Percentiles rank a stretch among this genome's conserved stretches.
These are phyloP conservation scores for Luvunga scandens DNA, from an alignment of 345 rosid species.

Conservation along the genomic window DNA sequence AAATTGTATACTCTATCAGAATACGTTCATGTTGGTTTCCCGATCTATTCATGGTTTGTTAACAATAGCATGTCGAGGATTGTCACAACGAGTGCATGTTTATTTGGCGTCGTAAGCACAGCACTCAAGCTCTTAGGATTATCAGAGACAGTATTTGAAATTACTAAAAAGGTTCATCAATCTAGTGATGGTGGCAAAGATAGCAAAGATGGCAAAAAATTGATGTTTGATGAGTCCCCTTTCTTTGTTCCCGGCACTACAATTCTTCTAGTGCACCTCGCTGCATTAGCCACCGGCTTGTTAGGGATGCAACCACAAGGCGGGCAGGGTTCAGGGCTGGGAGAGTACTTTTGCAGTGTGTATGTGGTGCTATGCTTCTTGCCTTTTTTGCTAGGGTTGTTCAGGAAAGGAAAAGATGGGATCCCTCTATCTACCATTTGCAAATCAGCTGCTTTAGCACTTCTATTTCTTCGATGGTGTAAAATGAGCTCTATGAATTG, in stretches of 20 bases:
- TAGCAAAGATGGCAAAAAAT: constrained; percentile 17
- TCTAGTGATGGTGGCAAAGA: constrained; percentile 11
- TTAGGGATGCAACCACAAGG: constrained; percentile 8
- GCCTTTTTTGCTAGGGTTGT: constrained; percentile 38
- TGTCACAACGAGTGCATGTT: constrained; percentile 32
- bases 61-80: constrained; percentile 32
- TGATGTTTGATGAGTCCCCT: constrained; percentile 37
- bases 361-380: constrained; percentile 22
- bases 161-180: constrained; percentile 45
- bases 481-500: not conserved
- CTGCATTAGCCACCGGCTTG: constrained; percentile 19
- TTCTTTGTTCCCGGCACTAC: constrained; percentile 36
- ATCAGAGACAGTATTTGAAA: constrained; percentile 45
- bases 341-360: constrained; percentile 26
- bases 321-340: constrained; percentile 15
- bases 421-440: constrained; percentile 33
- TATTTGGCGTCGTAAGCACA: constrained; percentile 35
- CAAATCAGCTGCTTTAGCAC: constrained; percentile 28
- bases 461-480: constrained; percentile 12
- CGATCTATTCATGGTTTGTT: constrained; percentile 49
- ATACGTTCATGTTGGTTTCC: constrained; percentile 27
- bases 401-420: constrained; percentile 39
- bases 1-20: constrained; percentile 28
- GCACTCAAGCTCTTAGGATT: constrained; percentile 48
- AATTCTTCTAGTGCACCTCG: constrained; percentile 30